Percentiles rank a stretch among this genome's conserved stretches.
Evolutionary conservation across 192 early-diverging fungal genomes (phyloP).

Genomic region (Phlyctochytrium planicorne): DNA sequence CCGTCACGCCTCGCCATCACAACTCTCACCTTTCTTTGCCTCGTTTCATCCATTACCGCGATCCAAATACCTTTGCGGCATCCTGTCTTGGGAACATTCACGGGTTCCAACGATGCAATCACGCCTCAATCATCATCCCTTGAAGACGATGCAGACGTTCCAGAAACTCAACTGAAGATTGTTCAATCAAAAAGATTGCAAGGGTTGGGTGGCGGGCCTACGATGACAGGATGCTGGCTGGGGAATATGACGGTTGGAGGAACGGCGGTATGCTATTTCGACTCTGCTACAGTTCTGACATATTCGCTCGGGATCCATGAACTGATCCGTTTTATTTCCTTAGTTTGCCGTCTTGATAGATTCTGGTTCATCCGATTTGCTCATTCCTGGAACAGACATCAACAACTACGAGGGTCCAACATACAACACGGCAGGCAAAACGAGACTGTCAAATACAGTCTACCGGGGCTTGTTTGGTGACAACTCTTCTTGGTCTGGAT

Average conservation of each 20-base stretch:
- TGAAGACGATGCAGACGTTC: no score
- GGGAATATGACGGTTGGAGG: conserved; percentile 7
- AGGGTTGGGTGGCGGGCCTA: no score
- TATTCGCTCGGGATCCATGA: not conserved
- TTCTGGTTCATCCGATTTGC: conserved; percentile 12
- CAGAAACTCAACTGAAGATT: no score
- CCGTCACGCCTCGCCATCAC: no score
- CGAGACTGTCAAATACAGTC: not conserved
- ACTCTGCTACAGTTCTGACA: not conserved
- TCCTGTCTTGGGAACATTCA: no score
- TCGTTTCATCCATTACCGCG: no score
- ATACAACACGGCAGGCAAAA: not conserved
- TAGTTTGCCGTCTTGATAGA: conserved; percentile 11
- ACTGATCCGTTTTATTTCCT: conserved; percentile 4
- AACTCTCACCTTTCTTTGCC: no score
- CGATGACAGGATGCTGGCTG: conserved; percentile 9
- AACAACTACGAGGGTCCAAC: conserved; percentile 7
- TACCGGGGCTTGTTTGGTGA: conserved; percentile 8
- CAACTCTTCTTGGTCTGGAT: conserved; percentile 6
- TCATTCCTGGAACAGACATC: conserved; percentile 6
- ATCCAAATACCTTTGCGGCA: no score
- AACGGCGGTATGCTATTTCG: not conserved
- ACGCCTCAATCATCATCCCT: no score
- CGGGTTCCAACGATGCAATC: no score
- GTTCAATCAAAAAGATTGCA: no score